phyloP scores from a whole-genome alignment of 441 rosid species.

The Gossypium trilobum region DNA sequence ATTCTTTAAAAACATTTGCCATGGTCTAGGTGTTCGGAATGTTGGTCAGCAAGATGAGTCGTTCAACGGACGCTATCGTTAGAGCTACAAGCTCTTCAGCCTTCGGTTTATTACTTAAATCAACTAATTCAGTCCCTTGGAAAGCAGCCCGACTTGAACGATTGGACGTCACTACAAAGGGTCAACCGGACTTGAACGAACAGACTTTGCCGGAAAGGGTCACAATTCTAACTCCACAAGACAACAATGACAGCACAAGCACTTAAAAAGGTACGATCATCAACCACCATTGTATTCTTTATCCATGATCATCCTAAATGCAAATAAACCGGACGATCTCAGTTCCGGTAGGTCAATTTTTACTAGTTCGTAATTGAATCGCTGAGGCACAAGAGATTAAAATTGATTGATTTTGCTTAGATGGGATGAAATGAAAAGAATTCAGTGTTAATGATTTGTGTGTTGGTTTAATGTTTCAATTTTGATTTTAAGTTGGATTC shows the following conservation, averaged over 20 bases:
- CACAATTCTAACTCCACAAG: not conserved
- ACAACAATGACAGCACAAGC: not conserved
- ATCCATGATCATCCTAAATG: not conserved
- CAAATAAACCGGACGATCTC: not conserved
- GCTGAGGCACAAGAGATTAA: not conserved
- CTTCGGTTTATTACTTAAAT: slow-evolving; percentile 65
- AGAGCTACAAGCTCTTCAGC: slow-evolving; percentile 84
- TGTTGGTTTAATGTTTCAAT: not conserved
- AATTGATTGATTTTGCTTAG: not conserved
- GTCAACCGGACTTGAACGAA: not conserved
- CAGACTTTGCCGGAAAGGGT: slow-evolving; percentile 21
- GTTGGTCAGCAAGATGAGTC: slow-evolving; percentile 75
- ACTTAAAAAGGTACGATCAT: not conserved
- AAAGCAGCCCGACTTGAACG: slow-evolving; percentile 55
- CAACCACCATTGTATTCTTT: not conserved
- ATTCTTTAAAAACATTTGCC: not conserved
- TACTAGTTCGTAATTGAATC: not conserved
- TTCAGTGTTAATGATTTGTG: not conserved
- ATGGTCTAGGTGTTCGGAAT: slow-evolving; percentile 56
- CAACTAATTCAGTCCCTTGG: slow-evolving; percentile 53
- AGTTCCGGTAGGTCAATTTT: not conserved
- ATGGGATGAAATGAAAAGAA: not conserved
- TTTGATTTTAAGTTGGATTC: not conserved
- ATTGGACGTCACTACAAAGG: slow-evolving; percentile 18
- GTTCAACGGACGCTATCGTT: slow-evolving; percentile 67